These are phyloP conservation scores for Geotrichum reessii DNA, from an alignment of 1,139 yeast species.

Conservation along the genomic window DNA sequence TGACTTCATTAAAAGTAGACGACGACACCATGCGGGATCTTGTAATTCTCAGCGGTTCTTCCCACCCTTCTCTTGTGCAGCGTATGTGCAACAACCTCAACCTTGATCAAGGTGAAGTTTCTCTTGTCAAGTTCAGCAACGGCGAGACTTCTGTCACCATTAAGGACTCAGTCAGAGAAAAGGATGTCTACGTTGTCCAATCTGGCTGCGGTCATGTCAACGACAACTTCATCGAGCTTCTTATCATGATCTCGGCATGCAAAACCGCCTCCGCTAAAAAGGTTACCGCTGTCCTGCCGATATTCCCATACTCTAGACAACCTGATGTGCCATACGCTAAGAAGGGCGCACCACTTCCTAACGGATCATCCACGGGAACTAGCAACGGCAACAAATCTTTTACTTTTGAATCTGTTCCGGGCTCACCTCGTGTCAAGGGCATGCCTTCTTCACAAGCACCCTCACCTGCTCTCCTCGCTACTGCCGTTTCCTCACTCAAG, in stretches of 20 bases:
- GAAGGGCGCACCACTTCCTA: slow-evolving; percentile 54
- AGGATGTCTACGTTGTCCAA: slow-evolving; percentile 83
- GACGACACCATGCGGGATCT: slow-evolving; percentile 55
- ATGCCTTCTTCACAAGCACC: not conserved
- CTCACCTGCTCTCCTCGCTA: not conserved
- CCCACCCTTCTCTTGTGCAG: slow-evolving; percentile 60
- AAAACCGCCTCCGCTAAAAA: slow-evolving; percentile 91
- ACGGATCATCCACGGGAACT: slow-evolving; percentile 29
- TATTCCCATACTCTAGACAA: slow-evolving; percentile 93
- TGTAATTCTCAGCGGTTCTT: slow-evolving; percentile 70
- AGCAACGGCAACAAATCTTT: slow-evolving; percentile 28
- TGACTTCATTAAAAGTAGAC: not conserved
- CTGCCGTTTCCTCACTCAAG: slow-evolving; percentile 7
- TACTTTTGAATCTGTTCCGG: slow-evolving; percentile 60
- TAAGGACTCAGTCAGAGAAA: slow-evolving; percentile 81
- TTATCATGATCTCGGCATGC: slow-evolving; percentile 89
- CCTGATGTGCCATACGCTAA: slow-evolving; percentile 88
- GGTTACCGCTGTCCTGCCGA: slow-evolving; percentile 90
- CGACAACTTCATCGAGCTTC: slow-evolving; percentile 80
- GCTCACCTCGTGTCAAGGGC: slow-evolving; percentile 44
- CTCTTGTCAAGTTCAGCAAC: slow-evolving; percentile 57
- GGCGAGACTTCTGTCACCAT: slow-evolving; percentile 89
- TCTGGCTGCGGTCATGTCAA: slow-evolving; percentile 79
- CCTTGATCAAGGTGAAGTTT: slow-evolving; percentile 54
- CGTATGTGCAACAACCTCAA: slow-evolving; percentile 61